Conservation (phyloP, 306 rosid species). For the Myrica gale region DNA sequence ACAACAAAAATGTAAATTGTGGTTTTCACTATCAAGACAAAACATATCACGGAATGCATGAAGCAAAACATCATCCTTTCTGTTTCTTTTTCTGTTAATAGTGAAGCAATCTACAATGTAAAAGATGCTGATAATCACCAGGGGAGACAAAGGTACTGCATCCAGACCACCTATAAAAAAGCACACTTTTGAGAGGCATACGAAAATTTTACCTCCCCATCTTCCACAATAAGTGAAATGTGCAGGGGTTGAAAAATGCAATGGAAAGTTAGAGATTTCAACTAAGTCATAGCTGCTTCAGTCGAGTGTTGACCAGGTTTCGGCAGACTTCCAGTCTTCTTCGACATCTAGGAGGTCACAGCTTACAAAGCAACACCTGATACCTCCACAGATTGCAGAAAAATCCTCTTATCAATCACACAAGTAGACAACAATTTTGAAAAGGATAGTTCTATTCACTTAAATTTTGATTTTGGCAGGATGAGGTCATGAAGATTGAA, state of each 20-base stretch:
- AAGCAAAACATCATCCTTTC: background rate
- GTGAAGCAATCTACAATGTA: background rate
- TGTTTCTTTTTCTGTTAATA: background rate
- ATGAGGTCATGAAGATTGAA: background rate
- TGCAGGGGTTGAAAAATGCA: background rate
- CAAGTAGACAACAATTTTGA: background rate
- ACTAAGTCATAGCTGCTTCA: constrained; percentile 1
- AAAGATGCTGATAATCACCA: background rate
- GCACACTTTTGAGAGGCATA: background rate
- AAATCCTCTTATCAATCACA: background rate
- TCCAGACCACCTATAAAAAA: background rate
- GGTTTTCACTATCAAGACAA: background rate
- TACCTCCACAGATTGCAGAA: constrained; percentile 3
- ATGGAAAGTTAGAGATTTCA: background rate
- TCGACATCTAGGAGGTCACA: background rate
- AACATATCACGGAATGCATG: background rate
- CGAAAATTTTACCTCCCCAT: background rate
- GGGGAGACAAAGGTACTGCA: background rate
- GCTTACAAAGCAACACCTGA: background rate
- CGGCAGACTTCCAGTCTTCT: background rate
- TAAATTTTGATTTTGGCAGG: background rate
- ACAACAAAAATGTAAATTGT: background rate
- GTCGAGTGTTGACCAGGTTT: background rate
- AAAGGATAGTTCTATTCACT: background rate
- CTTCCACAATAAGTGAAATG: background rate